A percentile compares a stretch with the other conserved stretches of the same genome.
phyloP scores from a whole-genome alignment of 2,329 filamentous ascomycete genomes.

The Clathrospora elynae region DNA sequence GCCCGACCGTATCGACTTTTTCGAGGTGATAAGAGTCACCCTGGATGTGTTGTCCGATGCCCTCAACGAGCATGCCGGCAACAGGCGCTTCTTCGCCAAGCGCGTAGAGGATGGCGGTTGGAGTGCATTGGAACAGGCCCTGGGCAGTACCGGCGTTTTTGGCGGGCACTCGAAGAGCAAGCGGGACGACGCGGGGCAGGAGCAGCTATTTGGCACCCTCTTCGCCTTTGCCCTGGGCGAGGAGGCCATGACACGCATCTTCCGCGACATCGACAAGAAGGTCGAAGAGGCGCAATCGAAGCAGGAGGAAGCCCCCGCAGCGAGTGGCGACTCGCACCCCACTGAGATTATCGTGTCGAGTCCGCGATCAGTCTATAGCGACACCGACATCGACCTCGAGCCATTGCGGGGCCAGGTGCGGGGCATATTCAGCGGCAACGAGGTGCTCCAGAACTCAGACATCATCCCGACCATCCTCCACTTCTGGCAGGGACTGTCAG shows the following conservation, averaged over 20 bases:
- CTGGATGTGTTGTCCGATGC: slow-evolving; percentile 75
- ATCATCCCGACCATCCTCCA: slow-evolving; percentile 48
- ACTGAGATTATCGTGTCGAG: slow-evolving; percentile 35
- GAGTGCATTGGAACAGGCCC: slow-evolving; percentile 73
- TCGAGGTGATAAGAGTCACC: slow-evolving; percentile 72
- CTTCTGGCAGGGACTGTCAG: slow-evolving; percentile 47
- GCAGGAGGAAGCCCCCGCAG: slow-evolving; percentile 10
- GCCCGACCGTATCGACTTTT: slow-evolving; percentile 67
- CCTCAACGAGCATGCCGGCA: slow-evolving; percentile 80
- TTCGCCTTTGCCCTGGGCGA: slow-evolving; percentile 82
- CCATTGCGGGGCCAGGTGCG: slow-evolving; percentile 38
- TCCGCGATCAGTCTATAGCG: slow-evolving; percentile 34
- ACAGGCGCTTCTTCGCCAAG: slow-evolving; percentile 82
- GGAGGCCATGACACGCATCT: slow-evolving; percentile 72
- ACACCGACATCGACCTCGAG: slow-evolving; percentile 35
- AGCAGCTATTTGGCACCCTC: slow-evolving; percentile 83
- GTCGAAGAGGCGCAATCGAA: slow-evolving; percentile 22
- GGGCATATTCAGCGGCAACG: slow-evolving; percentile 47
- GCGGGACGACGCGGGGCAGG: slow-evolving; percentile 51
- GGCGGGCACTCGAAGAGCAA: slow-evolving; percentile 39
- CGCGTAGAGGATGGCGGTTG: slow-evolving; percentile 78
- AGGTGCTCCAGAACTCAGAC: slow-evolving; percentile 49
- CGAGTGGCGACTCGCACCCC: slow-evolving; percentile 12
- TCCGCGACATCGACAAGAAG: slow-evolving; percentile 52
- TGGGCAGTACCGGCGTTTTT: slow-evolving; percentile 66